Conservation (phyloP, 805 yeast genomes). For the Candida sonorensis region DNA sequence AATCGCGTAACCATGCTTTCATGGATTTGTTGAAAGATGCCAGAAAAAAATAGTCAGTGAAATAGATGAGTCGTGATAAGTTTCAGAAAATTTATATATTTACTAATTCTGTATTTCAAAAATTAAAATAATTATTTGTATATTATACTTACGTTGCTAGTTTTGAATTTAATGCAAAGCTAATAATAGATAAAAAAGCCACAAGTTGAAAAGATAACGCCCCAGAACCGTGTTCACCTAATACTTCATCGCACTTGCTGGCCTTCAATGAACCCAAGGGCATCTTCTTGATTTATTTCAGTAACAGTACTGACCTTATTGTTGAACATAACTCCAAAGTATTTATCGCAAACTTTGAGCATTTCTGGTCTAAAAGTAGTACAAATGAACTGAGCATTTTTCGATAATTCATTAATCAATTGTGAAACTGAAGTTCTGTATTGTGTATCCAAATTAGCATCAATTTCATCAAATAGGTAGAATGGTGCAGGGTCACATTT, state of each 20-base stretch:
- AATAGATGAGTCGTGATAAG: no score
- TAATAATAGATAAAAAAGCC: no score
- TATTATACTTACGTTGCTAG: no score
- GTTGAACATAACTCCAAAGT: conserved; percentile 79
- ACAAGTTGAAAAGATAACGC: no score
- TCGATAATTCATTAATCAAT: conserved; percentile 59
- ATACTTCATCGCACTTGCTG: conserved; percentile 29
- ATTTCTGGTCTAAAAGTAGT: conserved; percentile 95
- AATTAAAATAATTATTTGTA: no score
- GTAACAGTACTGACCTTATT: conserved; percentile 75
- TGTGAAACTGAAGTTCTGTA: conserved; percentile 83
- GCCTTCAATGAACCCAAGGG: conserved; percentile 79
- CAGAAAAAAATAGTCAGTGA: conserved; percentile 18
- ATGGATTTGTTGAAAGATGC: conserved; percentile 43
- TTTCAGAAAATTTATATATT: no score
- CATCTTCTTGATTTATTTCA: conserved; percentile 65
- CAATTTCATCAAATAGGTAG: conserved; percentile 92
- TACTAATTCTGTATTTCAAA: no score
- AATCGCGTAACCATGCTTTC: conserved; percentile 38
- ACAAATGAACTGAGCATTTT: conserved; percentile 83
- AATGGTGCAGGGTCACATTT: conserved; percentile 96
- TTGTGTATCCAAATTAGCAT: conserved; percentile 90
- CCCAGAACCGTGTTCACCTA: no score
- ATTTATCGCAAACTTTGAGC: conserved; percentile 78
- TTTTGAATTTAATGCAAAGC: no score